A percentile compares a stretch with the other conserved stretches of the same genome.
These are phyloP conservation scores for Penicillium arizonense DNA, from an alignment of 495 filamentous ascomycete genomes.

Conservation along the genomic window DNA sequence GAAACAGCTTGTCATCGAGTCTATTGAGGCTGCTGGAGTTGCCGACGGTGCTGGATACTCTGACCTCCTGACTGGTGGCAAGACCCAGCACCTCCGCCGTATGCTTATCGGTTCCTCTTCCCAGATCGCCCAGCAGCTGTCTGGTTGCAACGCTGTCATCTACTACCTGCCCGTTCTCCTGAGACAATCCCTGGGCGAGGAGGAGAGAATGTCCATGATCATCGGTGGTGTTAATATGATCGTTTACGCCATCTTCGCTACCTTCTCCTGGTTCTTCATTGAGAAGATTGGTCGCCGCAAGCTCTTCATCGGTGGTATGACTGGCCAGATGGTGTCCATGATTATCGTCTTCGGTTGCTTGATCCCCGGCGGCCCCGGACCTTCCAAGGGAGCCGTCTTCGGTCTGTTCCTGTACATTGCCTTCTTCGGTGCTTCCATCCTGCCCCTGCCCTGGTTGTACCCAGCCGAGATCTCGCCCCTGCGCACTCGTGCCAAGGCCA, in stretches of 20 bases:
- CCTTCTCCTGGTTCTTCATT: slow-evolving; percentile 81
- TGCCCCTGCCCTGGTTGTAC: slow-evolving; percentile 57
- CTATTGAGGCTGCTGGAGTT: slow-evolving; percentile 58
- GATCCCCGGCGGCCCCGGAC: slow-evolving; percentile 52
- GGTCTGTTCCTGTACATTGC: slow-evolving; percentile 81
- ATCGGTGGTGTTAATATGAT: slow-evolving; percentile 84
- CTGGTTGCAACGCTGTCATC: slow-evolving; percentile 77
- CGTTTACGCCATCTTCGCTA: slow-evolving; percentile 75
- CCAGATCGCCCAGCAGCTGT: slow-evolving; percentile 81
- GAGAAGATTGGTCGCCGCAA: slow-evolving; percentile 74
- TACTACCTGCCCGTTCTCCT: slow-evolving; percentile 84
- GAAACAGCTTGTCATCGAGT: slow-evolving; percentile 70
- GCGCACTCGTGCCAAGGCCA: slow-evolving; percentile 71
- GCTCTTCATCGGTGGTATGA: slow-evolving; percentile 69
- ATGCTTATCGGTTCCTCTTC: slow-evolving; percentile 55
- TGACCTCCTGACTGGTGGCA: slow-evolving; percentile 43
- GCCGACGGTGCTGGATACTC: slow-evolving; percentile 34
- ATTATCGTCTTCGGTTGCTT: slow-evolving; percentile 71
- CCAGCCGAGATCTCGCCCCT: slow-evolving; percentile 74
- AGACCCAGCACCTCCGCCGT: slow-evolving; percentile 45
- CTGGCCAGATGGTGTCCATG: slow-evolving; percentile 71
- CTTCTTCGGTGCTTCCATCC: slow-evolving; percentile 72
- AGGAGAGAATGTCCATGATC: slow-evolving; percentile 64
- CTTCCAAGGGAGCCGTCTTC: slow-evolving; percentile 69
- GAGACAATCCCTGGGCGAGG: slow-evolving; percentile 59